Evolutionary conservation across 352 stramenopile species (phyloP), one percentile per base, ranked within the genome.

Genomic region (Phytopythium montanum): DNA sequence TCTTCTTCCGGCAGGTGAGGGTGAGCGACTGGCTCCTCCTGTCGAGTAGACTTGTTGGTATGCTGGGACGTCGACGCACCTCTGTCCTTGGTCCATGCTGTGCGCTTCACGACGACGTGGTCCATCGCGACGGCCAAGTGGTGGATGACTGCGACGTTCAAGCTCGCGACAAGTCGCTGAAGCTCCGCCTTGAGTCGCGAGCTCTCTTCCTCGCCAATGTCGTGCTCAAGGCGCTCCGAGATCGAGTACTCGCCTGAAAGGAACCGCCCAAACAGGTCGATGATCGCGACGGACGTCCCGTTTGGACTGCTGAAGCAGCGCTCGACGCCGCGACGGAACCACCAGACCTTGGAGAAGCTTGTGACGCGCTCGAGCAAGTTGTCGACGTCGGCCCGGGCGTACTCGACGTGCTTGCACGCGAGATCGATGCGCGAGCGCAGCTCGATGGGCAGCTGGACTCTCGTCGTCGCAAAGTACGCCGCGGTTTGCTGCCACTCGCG

Each of bases 401-500:
- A 89, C 56, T 74, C 65, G 4, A 69, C 69, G 39, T 89, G 76
- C 0, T 59, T 53, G 7, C 70, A 76, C 6, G 76, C 79, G 14
- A 66, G 66, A 56, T 89, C 72, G 57, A 89, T 73, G 23, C 68
- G 64, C 6, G 19, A 23, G 41, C 62, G 60, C 5, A 87, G 51
- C 0, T 62, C 18, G 10, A 57, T 19, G 5, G 76, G 59, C 4
- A 70, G 31, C 1, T 61, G 63, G 0, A 78, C 25, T 29, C 62
- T 49, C 13, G 28, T 51, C 14, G 34, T 62, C 2, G 54, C 58
- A 9, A 89, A 60, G 41, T 79, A 64, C 6, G 73, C 59, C 39
- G 74, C 85, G 5, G 83, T 59, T 57, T 89, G 79, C 8, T 76
- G 69, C 79, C 79, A 89, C 64, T 89, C 74, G n/a, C 79, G 76